Evolutionary conservation across 1,139 yeast genomes (phyloP), one percentile per base, ranked within the genome.

Genomic region (Wickerhamomyces sp.): DNA sequence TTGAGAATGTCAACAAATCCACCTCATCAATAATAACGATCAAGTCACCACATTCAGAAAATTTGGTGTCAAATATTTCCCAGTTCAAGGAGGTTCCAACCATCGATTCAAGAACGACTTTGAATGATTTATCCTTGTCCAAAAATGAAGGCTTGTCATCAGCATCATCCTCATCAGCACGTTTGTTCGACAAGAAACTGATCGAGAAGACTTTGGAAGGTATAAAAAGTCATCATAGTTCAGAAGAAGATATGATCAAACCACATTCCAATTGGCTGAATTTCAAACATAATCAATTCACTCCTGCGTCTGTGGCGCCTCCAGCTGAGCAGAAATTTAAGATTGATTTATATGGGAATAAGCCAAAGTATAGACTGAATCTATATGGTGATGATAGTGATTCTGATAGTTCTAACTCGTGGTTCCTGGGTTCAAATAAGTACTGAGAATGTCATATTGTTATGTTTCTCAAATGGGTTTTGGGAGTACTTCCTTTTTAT

Each of bases 311-410:
- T 6, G 11, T 4, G 21, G 23, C 26, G 26, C 7, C n/a, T 5
- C 16, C 9, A 15, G 14, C 31, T 11, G 28, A 29, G 12, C 33
- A 38, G 16, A 42, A 39, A 26, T 49, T 41, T 37, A 49, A 43
- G 39, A 49, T 50, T 34, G 53, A 50, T 23, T 30, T 50, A 15
- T 50, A 49, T 31, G 51, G 47, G 9, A 44, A 45, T 32, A 45
- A 42, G 37, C 49, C 49, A 25, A 36, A 30, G n/a, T 46, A 37
- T 32, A 48, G 45, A 16, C 20, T 47, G 30, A 44, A 37, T 22
- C 19, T 49, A n/a, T 51, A 51, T 29, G 47, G 31, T n/a, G 38
- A 38, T 30, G 42, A 38, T 15, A 39, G 40, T n/a, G 46, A 41
- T 4, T 10, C 15, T 12, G 16, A 16, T 6, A 10, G 26, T 15